These are phyloP conservation scores for Noccaea bulbosa DNA, from an alignment of 345 rosid genomes.

Conservation along the genomic window DNA sequence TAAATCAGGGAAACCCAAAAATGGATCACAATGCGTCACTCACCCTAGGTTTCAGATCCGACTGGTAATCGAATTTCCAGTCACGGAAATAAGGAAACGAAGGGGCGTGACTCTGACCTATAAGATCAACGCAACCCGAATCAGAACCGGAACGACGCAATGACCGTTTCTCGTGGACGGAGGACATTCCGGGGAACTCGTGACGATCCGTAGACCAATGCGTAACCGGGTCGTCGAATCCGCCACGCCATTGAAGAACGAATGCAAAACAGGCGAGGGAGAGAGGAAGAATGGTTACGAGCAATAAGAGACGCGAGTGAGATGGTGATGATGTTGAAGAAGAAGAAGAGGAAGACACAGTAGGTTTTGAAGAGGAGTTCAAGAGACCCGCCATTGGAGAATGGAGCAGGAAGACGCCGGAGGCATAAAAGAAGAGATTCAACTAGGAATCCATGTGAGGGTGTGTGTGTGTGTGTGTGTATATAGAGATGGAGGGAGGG, in stretches of 20 bases:
- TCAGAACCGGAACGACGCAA: slow-evolving; percentile 38
- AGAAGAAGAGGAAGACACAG: slow-evolving; percentile 40
- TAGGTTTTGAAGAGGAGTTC: slow-evolving; percentile 38
- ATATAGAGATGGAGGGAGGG: slow-evolving; percentile 22
- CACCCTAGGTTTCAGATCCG: slow-evolving; percentile 87
- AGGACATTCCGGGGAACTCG: slow-evolving; percentile 69
- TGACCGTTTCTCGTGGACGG: slow-evolving; percentile 27
- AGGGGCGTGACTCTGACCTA: slow-evolving; percentile 58
- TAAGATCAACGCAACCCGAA: slow-evolving; percentile 61
- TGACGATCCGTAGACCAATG: slow-evolving; percentile 45
- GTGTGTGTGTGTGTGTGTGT: not conserved
- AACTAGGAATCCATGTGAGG: slow-evolving; percentile 1
- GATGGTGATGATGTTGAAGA: slow-evolving; percentile 43
- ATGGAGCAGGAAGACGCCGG: not conserved
- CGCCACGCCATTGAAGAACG: slow-evolving; percentile 77
- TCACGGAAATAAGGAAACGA: slow-evolving; percentile 73
- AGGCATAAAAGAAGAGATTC: not conserved
- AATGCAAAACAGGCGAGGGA: slow-evolving; percentile 70
- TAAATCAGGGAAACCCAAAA: slow-evolving; percentile 6
- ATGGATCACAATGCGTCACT: slow-evolving; percentile 27
- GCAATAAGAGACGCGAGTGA: slow-evolving; percentile 54
- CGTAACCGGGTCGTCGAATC: slow-evolving; percentile 53
- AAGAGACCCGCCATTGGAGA: slow-evolving; percentile 62
- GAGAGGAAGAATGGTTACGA: slow-evolving; percentile 63
- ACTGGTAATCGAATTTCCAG: slow-evolving; percentile 63